Evolutionary conservation across 2,329 filamentous ascomycete species (phyloP).

Genomic region (Hortaea werneckii): DNA sequence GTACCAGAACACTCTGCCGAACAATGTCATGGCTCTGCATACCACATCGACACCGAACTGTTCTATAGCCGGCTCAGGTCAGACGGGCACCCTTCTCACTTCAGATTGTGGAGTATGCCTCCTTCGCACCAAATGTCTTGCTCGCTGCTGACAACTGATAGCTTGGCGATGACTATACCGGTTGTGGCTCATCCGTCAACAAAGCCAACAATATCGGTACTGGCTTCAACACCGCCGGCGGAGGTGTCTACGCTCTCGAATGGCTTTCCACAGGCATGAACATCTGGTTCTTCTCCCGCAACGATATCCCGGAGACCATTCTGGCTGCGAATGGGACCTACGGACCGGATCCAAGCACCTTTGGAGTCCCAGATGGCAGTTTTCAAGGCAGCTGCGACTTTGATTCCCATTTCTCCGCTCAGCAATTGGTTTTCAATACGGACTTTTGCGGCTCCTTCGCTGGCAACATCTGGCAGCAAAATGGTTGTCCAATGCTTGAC

Average conservation of each 20-base stretch:
- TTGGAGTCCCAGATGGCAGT: constrained; percentile 51
- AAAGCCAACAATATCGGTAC: constrained; percentile 28
- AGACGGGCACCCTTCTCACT: constrained; percentile 38
- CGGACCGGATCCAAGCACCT: constrained; percentile 48
- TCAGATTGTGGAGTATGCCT: constrained; percentile 40
- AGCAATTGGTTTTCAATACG: constrained; percentile 28
- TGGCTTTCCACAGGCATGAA: constrained; percentile 65
- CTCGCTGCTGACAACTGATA: constrained; percentile 4
- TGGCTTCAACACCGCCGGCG: constrained; percentile 38
- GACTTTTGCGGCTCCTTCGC: constrained; percentile 31
- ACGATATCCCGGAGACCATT: constrained; percentile 53
- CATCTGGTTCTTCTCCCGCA: constrained; percentile 71
- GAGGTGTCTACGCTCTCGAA: constrained; percentile 38
- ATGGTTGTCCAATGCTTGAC: constrained; percentile 17
- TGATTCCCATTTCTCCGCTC: constrained; percentile 25
- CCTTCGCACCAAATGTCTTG: not conserved
- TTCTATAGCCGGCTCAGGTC: constrained; percentile 24
- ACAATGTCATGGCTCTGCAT: constrained; percentile 28
- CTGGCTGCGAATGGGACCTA: constrained; percentile 27
- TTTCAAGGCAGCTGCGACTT: constrained; percentile 27
- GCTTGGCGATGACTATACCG: constrained; percentile 35
- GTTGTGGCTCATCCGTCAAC: constrained; percentile 14
- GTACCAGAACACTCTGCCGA: constrained; percentile 24
- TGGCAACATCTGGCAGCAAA: constrained; percentile 13
- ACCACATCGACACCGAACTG: constrained; percentile 29